Percentiles rank a stretch among this genome's conserved stretches.
Evolutionary conservation across 2,329 filamentous ascomycete species (phyloP).

Genomic region (Apiospora aurea): DNA sequence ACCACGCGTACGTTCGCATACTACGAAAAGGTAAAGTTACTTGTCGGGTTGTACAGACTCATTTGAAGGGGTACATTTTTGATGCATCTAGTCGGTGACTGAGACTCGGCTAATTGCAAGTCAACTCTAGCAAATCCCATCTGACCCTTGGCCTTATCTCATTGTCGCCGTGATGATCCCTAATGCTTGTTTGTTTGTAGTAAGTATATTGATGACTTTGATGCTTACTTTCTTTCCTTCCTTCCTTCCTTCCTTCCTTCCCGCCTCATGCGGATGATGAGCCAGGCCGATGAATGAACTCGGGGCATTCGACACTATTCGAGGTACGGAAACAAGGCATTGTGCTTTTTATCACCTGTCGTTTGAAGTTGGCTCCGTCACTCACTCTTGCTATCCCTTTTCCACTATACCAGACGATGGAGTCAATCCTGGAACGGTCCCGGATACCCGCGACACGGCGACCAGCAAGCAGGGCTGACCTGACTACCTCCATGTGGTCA

Average conservation of each 20-base stretch:
- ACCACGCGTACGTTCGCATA: conserved; percentile 4
- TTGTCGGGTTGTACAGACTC: conserved; percentile 11
- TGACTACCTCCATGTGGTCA: conserved; percentile 11
- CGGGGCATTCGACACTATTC: background rate
- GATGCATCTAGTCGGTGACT: background rate
- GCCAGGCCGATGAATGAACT: background rate
- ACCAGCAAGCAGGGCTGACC: conserved; percentile 13
- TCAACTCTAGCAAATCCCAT: background rate
- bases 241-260: background rate
- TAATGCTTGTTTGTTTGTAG: background rate
- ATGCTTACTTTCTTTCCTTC: too few relatives aligned
- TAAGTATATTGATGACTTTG: too few relatives aligned
- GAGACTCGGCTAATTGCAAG: conserved; percentile 17
- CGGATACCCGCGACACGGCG: conserved; percentile 11
- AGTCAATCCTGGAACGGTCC: conserved; percentile 11
- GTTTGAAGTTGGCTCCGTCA: background rate
- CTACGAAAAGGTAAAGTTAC: background rate
- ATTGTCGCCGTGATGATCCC: background rate
- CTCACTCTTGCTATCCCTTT: background rate
- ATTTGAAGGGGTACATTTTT: background rate
- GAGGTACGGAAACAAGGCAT: background rate
- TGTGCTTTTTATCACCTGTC: background rate
- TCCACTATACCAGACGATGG: conserved; percentile 13
- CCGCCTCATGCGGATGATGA: background rate
- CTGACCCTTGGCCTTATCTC: background rate